A percentile compares a stretch with the other conserved stretches of the same genome.
Evolutionary conservation across 2,329 filamentous ascomycete species (phyloP).

Genomic region (Aquanectria penicillioides): DNA sequence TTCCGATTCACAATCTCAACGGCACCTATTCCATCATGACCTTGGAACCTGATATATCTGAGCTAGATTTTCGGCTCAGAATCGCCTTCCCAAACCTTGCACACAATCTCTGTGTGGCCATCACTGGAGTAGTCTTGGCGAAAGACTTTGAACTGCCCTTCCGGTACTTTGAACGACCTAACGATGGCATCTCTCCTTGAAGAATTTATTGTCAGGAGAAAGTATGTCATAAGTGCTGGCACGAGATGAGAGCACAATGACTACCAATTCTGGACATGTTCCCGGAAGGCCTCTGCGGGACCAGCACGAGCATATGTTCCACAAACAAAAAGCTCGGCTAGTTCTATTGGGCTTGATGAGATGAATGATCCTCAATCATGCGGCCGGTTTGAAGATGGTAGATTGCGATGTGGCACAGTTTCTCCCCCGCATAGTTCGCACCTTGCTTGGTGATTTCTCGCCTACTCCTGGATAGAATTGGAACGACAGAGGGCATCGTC

Average conservation of each 20-base stretch:
- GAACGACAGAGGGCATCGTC: no score
- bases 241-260: neutral
- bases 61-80: constrained; percentile 35
- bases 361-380: no score
- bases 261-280: constrained; percentile 48
- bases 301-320: constrained; percentile 26
- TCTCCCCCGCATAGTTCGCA: no score
- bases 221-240: neutral
- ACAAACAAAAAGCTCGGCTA: no score
- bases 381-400: no score
- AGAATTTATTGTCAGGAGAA: neutral
- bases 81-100: constrained; percentile 28
- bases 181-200: constrained; percentile 45
- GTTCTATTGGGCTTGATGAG: no score
- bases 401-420: no score
- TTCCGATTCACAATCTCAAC: constrained; percentile 44
- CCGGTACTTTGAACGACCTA: constrained; percentile 32
- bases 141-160: constrained; percentile 35
- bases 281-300: constrained; percentile 43
- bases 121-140: constrained; percentile 23
- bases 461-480: no score
- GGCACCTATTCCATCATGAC: constrained; percentile 32
- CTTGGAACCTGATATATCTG: constrained; percentile 45
- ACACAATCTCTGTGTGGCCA: constrained; percentile 40
- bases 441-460: no score